Percentiles rank a stretch among this genome's conserved stretches.
phyloP scores from a whole-genome alignment of 495 filamentous ascomycete genomes.

The Penicillium desertorum region DNA sequence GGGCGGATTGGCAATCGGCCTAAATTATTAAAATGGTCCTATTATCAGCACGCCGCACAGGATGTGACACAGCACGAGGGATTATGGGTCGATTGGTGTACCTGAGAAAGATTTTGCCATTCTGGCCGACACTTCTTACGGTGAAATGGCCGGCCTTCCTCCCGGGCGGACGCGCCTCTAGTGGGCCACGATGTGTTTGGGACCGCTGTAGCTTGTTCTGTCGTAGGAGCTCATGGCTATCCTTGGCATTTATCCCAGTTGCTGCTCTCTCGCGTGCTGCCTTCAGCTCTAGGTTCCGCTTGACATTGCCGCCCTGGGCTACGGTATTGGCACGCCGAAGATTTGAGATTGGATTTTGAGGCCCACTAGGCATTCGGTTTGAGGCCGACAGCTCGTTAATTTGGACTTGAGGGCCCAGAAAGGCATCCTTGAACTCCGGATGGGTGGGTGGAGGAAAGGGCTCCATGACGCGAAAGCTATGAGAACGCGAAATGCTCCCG shows the following conservation, averaged over 20 bases:
- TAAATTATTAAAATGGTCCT: slow-evolving; percentile 24
- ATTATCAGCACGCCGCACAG: slow-evolving; percentile 26
- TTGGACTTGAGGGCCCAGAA: slow-evolving; percentile 19
- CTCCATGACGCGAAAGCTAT: slow-evolving; percentile 26
- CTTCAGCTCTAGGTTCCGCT: slow-evolving; percentile 34
- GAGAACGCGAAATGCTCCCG: slow-evolving; percentile 13
- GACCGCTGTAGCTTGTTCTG: slow-evolving; percentile 43
- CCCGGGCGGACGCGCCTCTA: slow-evolving; percentile 34
- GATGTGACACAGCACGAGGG: slow-evolving; percentile 24
- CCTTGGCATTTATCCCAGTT: slow-evolving; percentile 45
- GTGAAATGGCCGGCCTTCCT: slow-evolving; percentile 77
- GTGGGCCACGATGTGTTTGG: slow-evolving; percentile 30
- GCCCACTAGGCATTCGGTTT: slow-evolving; percentile 19
- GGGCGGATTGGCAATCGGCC: slow-evolving; percentile 50
- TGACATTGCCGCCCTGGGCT: slow-evolving; percentile 37
- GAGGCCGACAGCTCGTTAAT: slow-evolving; percentile 23
- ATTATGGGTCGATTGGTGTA: slow-evolving; percentile 47
- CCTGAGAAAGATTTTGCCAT: slow-evolving; percentile 93
- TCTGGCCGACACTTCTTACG: slow-evolving; percentile 90
- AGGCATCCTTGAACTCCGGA: slow-evolving; percentile 18
- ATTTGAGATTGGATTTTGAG: slow-evolving; percentile 25
- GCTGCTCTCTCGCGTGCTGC: slow-evolving; percentile 33
- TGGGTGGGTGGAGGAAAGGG: slow-evolving; percentile 21
- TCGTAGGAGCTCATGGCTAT: slow-evolving; percentile 49
- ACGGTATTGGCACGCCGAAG: slow-evolving; percentile 48